Conservation (phyloP, 2,329 filamentous ascomycete species). For the Penicillium glabrum region DNA sequence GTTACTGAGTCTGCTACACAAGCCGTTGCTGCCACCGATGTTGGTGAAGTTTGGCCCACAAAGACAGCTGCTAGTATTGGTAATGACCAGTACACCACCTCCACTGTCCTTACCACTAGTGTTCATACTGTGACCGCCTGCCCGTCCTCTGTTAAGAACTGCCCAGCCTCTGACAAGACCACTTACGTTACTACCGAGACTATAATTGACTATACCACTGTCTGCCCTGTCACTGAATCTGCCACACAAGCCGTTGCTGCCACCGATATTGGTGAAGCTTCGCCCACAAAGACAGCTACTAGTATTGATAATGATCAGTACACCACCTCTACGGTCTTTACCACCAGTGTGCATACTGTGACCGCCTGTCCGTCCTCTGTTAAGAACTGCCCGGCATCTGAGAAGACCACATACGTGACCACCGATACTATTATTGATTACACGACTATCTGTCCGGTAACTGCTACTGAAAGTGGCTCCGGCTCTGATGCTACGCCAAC, state of each 20-base stretch:
- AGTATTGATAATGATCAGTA: no score
- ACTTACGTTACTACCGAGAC: slow-evolving; percentile 3
- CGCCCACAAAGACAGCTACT: no score
- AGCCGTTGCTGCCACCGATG: neutral
- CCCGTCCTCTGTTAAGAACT: neutral
- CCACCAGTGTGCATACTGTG: no score
- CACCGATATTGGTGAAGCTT: no score
- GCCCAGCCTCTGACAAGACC: neutral
- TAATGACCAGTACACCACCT: neutral
- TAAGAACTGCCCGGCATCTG: no score
- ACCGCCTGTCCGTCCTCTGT: no score
- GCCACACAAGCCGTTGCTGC: no score
- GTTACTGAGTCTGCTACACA: neutral
- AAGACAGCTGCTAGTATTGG: neutral
- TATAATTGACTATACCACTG: neutral
- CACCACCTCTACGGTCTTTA: no score
- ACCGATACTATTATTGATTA: no score
- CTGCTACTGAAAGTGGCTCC: no score
- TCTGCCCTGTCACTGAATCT: neutral
- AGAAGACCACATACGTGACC: no score
- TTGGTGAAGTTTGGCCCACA: neutral
- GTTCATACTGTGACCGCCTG: neutral
- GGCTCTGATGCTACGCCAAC: neutral
- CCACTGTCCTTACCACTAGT: neutral
- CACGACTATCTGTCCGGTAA: no score